Evolutionary conservation across 2,329 filamentous ascomycete species (phyloP), one percentile per base, ranked within the genome.

Genomic region (Aspergillus sp.): DNA sequence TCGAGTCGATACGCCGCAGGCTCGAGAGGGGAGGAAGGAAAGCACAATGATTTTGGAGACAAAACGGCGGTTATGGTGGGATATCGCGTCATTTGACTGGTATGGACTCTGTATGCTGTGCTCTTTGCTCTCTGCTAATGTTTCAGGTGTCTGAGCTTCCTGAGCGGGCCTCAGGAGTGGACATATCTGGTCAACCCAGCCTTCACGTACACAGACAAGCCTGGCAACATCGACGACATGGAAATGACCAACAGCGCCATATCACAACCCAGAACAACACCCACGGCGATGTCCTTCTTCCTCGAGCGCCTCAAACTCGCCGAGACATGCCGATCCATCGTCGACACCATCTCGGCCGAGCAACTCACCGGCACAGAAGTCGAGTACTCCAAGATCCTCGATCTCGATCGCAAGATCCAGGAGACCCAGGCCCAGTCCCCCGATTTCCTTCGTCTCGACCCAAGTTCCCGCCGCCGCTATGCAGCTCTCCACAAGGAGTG

Each of bases 261-360:
- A 5, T 23, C 40, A 6, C 58, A 62, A 17, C 71, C 77, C 1
- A 51, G 70, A 0, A 67, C 69, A 3, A 67, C 73, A 14, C 76
- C 77, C 8, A 81, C 79, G 0, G 65, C 67, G 12, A 80, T 79
- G 75, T 76, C 77, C 6, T 82, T 79, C 56, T 76, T 74, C 23
- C 64, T 80, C 5, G 69, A 76, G 35, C 73, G 79, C 0, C 67
- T 79, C n/a, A 73, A 71, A 27, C 63, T 81, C 9, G 73, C 73
- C 14, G 67, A 73, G 35, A 62, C 76, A 4, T 78, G 75, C 45
- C 73, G 78, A 3, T 66, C 71, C 7, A 71, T 80, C 2, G 68
- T 76, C 2, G 79, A 82, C 49, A 60, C 66, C 12, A 68, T 64
- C 2, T 67, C 70, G 5, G 55, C 69, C 9, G 64, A 69, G 14